phyloP scores from a whole-genome alignment of 2,329 filamentous ascomycete species.

The Ceratocystis cacaofunesta region DNA sequence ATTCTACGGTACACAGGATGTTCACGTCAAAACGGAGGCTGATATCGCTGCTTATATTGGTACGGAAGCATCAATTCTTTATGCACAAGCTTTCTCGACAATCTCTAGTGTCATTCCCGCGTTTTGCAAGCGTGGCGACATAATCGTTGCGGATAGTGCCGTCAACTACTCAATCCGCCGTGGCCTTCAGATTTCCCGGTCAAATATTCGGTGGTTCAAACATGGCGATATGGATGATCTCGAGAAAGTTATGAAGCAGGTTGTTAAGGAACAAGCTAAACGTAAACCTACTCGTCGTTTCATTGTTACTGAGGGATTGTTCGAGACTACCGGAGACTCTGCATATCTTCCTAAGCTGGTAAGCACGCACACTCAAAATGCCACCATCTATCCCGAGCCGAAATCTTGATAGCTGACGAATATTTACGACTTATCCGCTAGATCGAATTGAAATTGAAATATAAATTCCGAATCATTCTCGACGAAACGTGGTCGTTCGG shows the following conservation, averaged over 20 bases:
- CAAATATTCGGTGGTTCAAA: constrained; percentile 83
- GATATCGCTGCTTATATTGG: constrained; percentile 86
- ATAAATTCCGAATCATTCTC: constrained; percentile 95
- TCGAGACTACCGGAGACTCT: constrained; percentile 78
- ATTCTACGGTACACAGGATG: constrained; percentile 96
- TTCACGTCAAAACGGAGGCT: constrained; percentile 91
- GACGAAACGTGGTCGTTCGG: constrained; percentile 98
- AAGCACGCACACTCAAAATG: constrained; percentile 23
- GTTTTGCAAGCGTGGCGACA: constrained; percentile 92
- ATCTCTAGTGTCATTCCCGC: constrained; percentile 94
- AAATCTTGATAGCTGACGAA: constrained; percentile 14
- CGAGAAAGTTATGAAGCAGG: constrained; percentile 67
- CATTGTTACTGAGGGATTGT: constrained; percentile 89
- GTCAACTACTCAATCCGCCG: constrained; percentile 91
- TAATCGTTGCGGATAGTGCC: constrained; percentile 88
- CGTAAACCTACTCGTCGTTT: constrained; percentile 86
- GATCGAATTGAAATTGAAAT: constrained; percentile 79
- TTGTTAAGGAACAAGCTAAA: constrained; percentile 71
- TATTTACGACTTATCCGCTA: background rate
- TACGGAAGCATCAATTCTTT: constrained; percentile 79
- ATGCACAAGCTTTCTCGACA: constrained; percentile 90
- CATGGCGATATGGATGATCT: constrained; percentile 94
- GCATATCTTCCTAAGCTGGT: constrained; percentile 75
- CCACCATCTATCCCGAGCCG: background rate
- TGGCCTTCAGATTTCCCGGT: constrained; percentile 82